Conservation (phyloP, 2,329 filamentous ascomycete genomes). For the Trichophyton benhamiae region DNA sequence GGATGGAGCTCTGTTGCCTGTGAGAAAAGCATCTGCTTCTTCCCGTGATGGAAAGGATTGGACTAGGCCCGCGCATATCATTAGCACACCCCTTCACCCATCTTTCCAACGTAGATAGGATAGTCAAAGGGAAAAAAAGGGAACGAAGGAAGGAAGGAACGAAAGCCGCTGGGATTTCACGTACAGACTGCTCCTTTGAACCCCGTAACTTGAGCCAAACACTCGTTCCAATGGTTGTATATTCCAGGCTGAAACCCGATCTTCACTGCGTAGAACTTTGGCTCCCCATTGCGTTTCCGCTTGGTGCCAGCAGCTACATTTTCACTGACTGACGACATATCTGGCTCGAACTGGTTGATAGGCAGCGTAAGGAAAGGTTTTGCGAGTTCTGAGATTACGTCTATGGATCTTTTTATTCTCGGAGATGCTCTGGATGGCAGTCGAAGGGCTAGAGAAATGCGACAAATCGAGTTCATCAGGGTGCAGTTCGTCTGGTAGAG, state of each 20-base stretch:
- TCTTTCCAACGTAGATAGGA: not conserved
- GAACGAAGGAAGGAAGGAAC: too few relatives aligned
- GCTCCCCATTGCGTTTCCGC: slow-evolving; percentile 40
- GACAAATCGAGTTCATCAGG: not conserved
- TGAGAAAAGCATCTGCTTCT: slow-evolving; percentile 69
- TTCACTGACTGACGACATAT: not conserved
- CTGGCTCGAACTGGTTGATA: not conserved
- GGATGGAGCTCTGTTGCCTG: slow-evolving; percentile 42
- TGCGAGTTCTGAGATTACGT: not conserved
- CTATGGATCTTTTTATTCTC: not conserved
- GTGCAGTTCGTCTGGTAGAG: not conserved
- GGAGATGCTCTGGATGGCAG: not conserved
- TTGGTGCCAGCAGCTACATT: slow-evolving; percentile 37
- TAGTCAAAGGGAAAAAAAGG: too few relatives aligned
- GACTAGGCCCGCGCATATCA: slow-evolving; percentile 39
- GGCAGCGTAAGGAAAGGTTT: not conserved
- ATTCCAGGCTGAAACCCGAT: slow-evolving; percentile 49
- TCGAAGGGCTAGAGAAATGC: not conserved
- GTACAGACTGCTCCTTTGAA: slow-evolving; percentile 57
- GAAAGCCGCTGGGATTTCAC: slow-evolving; percentile 25
- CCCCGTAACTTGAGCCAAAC: slow-evolving; percentile 48
- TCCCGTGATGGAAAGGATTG: slow-evolving; percentile 63
- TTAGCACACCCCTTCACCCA: not conserved
- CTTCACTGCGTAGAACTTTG: slow-evolving; percentile 54
- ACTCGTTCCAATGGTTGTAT: slow-evolving; percentile 52